phyloP scores from a whole-genome alignment of 805 yeast genomes.

The Candida yuanshanica region DNA sequence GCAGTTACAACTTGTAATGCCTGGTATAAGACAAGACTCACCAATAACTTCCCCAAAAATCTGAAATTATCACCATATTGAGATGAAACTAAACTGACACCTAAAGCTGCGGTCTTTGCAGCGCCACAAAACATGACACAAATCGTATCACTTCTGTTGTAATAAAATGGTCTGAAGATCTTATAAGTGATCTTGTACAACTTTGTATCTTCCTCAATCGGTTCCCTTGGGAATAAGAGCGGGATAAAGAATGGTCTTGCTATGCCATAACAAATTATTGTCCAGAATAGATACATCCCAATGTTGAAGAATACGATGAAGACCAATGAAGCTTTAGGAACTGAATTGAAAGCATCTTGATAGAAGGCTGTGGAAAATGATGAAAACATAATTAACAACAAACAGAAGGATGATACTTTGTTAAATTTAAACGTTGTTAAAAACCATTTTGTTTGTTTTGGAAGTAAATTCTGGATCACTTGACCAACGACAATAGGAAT shows the following conservation, averaged over 20 bases:
- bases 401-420: conserved; percentile 77
- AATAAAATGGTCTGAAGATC: conserved; percentile 57
- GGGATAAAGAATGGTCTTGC: conserved; percentile 57
- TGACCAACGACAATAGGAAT: conserved; percentile 89
- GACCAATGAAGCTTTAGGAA: conserved; percentile 62
- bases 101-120: conserved; percentile 90
- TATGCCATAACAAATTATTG: conserved; percentile 50
- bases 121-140: conserved; percentile 85
- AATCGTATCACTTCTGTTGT: conserved; percentile 65
- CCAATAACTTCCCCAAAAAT: conserved; percentile 64
- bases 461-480: conserved; percentile 63
- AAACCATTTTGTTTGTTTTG: conserved; percentile 58
- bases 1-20: conserved; percentile 85
- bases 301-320: conserved; percentile 78
- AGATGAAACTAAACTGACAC: conserved; percentile 75
- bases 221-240: conserved; percentile 39
- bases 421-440: conserved; percentile 51
- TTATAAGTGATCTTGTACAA: conserved; percentile 37
- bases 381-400: conserved; percentile 68
- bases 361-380: conserved; percentile 86
- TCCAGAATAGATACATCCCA: conserved; percentile 74
- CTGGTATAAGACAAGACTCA: conserved; percentile 82
- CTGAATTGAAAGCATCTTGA: conserved; percentile 70
- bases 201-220: conserved; percentile 39
- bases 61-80: conserved; percentile 65